phyloP scores from a whole-genome alignment of 2,329 filamentous ascomycete species.

The Cyphellophora attinorum region DNA sequence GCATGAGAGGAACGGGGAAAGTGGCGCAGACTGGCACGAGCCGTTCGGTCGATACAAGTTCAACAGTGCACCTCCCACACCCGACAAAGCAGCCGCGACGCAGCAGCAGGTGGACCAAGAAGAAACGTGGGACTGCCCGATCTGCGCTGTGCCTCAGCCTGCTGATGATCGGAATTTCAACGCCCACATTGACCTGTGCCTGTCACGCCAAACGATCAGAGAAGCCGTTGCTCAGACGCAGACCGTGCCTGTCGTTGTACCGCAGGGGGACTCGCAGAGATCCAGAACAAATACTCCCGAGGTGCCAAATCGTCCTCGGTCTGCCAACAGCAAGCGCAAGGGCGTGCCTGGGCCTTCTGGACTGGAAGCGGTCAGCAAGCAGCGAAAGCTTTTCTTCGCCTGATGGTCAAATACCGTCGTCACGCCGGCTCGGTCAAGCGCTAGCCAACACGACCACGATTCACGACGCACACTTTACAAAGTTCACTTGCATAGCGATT shows the following conservation, averaged over 20 bases:
- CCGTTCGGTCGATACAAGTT: slow-evolving; percentile 19
- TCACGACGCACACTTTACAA: too few relatives aligned
- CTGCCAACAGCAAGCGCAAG: not conserved
- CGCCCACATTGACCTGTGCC: slow-evolving; percentile 81
- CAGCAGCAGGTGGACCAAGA: slow-evolving; percentile 2
- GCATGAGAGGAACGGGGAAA: not conserved
- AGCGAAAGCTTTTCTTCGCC: slow-evolving; percentile 2
- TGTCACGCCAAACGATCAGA: slow-evolving; percentile 76
- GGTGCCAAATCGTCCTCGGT: not conserved
- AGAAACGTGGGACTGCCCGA: slow-evolving; percentile 68
- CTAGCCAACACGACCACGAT: too few relatives aligned
- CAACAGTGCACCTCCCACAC: slow-evolving; percentile 11
- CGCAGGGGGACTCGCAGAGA: not conserved
- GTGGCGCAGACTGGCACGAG: slow-evolving; percentile 17
- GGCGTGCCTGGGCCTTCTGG: not conserved
- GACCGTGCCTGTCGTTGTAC: not conserved
- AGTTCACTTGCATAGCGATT: too few relatives aligned
- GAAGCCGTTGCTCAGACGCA: slow-evolving; percentile 52
- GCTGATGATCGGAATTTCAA: slow-evolving; percentile 79
- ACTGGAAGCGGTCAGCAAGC: not conserved
- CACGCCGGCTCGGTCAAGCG: too few relatives aligned
- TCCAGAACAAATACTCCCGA: not conserved
- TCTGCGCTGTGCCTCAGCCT: slow-evolving; percentile 67
- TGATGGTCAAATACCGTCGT: too few relatives aligned
- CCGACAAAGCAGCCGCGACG: slow-evolving; percentile 1